Conservation (phyloP, 768 basidiomycete species). For the Strobilomyces dryophilus region DNA sequence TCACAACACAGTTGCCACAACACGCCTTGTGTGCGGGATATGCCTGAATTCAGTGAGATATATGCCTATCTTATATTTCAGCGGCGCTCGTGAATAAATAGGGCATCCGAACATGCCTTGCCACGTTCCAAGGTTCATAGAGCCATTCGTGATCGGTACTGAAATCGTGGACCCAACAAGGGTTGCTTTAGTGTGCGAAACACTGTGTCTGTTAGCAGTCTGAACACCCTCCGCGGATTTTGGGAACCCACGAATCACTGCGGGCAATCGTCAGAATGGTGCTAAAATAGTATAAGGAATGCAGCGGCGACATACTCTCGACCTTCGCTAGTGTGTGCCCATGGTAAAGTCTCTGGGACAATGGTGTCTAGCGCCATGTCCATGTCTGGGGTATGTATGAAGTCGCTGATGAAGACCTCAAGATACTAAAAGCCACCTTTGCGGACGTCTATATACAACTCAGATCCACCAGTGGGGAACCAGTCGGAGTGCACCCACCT, state of each 20-base stretch:
- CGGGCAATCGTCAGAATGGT: conserved; percentile 5
- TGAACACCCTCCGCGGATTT: not conserved
- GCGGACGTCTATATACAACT: conserved; percentile 37
- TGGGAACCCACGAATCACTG: conserved; percentile 67
- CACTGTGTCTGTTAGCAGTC: conserved; percentile 39
- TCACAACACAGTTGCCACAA: conserved; percentile 83
- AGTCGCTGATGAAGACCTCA: conserved; percentile 20
- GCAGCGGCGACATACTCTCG: conserved; percentile 56
- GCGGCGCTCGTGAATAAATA: not conserved
- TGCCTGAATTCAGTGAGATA: conserved; percentile 86
- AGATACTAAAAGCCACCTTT: conserved; percentile 32
- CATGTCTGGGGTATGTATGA: conserved; percentile 64
- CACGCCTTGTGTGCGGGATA: conserved; percentile 53
- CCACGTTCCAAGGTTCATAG: conserved; percentile 86
- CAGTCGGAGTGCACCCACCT: conserved; percentile 41
- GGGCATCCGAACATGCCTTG: conserved; percentile 52
- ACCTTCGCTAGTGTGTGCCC: conserved; percentile 90
- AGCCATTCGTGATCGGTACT: conserved; percentile 77
- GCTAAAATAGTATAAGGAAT: not conserved
- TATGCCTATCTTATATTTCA: conserved; percentile 47
- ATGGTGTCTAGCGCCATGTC: conserved; percentile 89
- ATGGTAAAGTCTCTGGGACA: conserved; percentile 78
- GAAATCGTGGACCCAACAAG: conserved; percentile 80
- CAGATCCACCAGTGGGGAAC: not conserved
- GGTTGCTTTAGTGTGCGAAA: conserved; percentile 88